phyloP scores from a whole-genome alignment of 306 rosid species.

The Gynostemma pentaphyllum region DNA sequence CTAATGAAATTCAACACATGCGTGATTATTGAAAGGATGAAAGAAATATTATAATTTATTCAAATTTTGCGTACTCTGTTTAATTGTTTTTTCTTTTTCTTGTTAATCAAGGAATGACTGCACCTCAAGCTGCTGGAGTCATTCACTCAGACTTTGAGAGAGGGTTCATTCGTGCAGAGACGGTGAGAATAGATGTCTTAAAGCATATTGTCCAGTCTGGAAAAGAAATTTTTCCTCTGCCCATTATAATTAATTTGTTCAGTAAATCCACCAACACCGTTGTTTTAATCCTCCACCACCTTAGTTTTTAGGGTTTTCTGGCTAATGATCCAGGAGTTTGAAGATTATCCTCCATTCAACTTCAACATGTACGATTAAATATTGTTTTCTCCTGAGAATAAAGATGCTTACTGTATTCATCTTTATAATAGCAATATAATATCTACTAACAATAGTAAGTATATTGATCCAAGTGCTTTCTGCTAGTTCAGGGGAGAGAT shows the following conservation, averaged over 20 bases:
- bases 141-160: constrained; percentile 98
- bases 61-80: not conserved
- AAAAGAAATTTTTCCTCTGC: not conserved
- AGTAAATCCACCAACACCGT: constrained; percentile 4
- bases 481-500: not conserved
- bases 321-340: not conserved
- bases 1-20: not conserved
- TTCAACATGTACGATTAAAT: not conserved
- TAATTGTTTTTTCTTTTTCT: constrained; percentile 13
- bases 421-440: not conserved
- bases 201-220: not conserved
- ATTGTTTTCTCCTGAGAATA: not conserved
- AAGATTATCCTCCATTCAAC: not conserved
- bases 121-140: constrained; percentile 99
- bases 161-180: constrained; percentile 96
- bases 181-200: constrained; percentile 38
- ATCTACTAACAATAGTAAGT: not conserved
- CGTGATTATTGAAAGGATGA: not conserved
- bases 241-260: not conserved
- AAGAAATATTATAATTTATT: not conserved
- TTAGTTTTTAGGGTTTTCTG: not conserved
- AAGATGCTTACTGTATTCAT: not conserved
- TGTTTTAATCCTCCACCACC: not conserved
- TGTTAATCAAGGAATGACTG: constrained; percentile 81
- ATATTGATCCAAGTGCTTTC: not conserved